Conservation (phyloP, 2,329 filamentous ascomycete genomes). For the Talaromyces sp. region DNA sequence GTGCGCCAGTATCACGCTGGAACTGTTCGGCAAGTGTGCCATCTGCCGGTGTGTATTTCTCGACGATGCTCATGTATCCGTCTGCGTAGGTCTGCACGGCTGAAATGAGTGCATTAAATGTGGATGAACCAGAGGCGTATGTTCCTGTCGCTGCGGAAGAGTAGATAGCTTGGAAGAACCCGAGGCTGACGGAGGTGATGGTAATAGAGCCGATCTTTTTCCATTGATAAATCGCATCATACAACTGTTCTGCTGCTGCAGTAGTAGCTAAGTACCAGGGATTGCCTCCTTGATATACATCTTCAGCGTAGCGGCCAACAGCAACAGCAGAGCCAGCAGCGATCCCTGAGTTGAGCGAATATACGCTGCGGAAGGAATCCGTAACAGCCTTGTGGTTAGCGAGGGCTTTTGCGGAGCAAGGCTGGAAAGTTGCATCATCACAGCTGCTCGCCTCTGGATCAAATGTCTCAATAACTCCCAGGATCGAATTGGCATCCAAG, state of each 20-base stretch:
- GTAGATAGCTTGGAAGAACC: conserved; percentile 68
- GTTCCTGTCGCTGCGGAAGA: conserved; percentile 58
- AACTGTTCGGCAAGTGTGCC: conserved; percentile 38
- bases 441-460: conserved; percentile 63
- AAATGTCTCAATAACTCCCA: conserved; percentile 65
- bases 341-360: conserved; percentile 66
- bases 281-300: conserved; percentile 72
- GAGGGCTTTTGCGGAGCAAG: conserved; percentile 64
- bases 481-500: conserved; percentile 68
- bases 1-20: conserved; percentile 31
- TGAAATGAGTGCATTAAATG: conserved; percentile 46
- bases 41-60: conserved; percentile 26
- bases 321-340: conserved; percentile 58
- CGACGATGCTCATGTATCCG: conserved; percentile 47
- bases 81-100: conserved; percentile 62
- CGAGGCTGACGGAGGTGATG: conserved; percentile 62
- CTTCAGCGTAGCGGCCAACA: conserved; percentile 67
- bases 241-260: conserved; percentile 74
- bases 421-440: conserved; percentile 70
- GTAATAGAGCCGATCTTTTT: conserved; percentile 60
- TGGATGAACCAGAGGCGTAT: conserved; percentile 63
- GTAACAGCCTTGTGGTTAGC: conserved; percentile 73
- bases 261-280: conserved; percentile 76
- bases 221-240: conserved; percentile 71
- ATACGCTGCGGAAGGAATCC: conserved; percentile 71